Evolutionary conservation across 441 rosid genomes (phyloP).

Genomic region (Flueggea neowawraea): DNA sequence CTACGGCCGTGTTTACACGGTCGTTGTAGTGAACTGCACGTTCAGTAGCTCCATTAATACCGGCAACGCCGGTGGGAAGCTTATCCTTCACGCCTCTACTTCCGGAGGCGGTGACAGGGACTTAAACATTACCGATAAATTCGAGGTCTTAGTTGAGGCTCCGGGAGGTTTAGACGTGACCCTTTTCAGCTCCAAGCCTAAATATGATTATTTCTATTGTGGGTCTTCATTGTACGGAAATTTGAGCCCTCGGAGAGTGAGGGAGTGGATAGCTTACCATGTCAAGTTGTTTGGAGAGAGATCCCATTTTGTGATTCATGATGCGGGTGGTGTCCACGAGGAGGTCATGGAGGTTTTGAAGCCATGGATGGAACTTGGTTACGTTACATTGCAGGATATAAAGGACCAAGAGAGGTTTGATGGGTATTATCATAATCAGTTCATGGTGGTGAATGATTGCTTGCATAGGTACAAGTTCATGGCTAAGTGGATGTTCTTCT

Average conservation of each 20-base stretch:
- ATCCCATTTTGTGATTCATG: constrained; percentile 83
- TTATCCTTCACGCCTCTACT: constrained; percentile 66
- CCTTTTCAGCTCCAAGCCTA: constrained; percentile 41
- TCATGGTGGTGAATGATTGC: constrained; percentile 91
- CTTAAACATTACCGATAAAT: constrained; percentile 50
- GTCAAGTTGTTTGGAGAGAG: constrained; percentile 60
- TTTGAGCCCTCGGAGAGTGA: constrained; percentile 65
- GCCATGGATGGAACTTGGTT: constrained; percentile 94
- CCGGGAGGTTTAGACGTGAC: constrained; percentile 36
- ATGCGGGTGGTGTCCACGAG: constrained; percentile 78
- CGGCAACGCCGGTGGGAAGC: constrained; percentile 64
- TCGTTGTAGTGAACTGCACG: constrained; percentile 75
- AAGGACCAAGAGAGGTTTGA: constrained; percentile 86
- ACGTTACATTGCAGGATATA: constrained; percentile 76
- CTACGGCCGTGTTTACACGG: constrained; percentile 85
- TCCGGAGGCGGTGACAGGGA: constrained; percentile 55
- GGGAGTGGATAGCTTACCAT: constrained; percentile 93
- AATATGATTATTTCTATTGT: constrained; percentile 80
- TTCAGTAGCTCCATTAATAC: constrained; percentile 47
- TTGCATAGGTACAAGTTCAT: constrained; percentile 66
- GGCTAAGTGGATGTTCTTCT: constrained; percentile 91
- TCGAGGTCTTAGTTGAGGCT: constrained; percentile 44
- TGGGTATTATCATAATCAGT: constrained; percentile 93
- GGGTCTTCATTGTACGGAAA: constrained; percentile 79
- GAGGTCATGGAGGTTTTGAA: constrained; percentile 68